Evolutionary conservation across 2,329 filamentous ascomycete genomes (phyloP).

Genomic region (Cylindrodendrum hubeiense): DNA sequence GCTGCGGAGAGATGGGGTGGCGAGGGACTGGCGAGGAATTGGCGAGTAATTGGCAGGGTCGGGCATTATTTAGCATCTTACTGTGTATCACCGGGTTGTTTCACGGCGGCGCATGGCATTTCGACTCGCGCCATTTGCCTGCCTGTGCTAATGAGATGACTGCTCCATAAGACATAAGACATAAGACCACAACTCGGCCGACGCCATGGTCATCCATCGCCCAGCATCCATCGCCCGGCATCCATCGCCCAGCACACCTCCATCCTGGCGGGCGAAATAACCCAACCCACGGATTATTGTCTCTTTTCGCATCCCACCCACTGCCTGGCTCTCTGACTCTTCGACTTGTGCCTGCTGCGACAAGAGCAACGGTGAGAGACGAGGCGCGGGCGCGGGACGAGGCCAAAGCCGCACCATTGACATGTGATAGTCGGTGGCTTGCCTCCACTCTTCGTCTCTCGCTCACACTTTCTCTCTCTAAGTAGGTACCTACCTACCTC

Average conservation of each 20-base stretch:
- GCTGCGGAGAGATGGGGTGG: too few relatives aligned
- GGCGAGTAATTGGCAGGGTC: not conserved
- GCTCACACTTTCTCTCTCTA: too few relatives aligned
- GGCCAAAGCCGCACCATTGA: not conserved
- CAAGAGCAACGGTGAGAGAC: not conserved
- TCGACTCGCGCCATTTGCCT: too few relatives aligned
- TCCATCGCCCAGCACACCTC: too few relatives aligned
- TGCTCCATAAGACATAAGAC: too few relatives aligned
- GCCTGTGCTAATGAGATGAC: too few relatives aligned
- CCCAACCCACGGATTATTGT: constrained; percentile 7
- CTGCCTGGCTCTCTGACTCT: not conserved
- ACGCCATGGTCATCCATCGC: too few relatives aligned
- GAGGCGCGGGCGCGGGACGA: not conserved
- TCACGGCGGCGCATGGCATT: too few relatives aligned
- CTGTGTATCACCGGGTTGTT: too few relatives aligned
- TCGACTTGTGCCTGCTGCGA: not conserved
- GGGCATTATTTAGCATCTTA: too few relatives aligned
- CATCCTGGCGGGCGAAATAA: not conserved
- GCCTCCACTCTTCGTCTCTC: not conserved
- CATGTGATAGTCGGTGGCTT: not conserved
- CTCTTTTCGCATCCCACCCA: constrained; percentile 7
- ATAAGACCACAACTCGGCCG: too few relatives aligned
- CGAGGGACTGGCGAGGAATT: not conserved
- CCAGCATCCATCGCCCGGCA: not conserved
- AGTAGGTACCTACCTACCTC: too few relatives aligned